Base-by-base conservation (phyloP, 2,329 filamentous ascomycete species). In the Diplodia intermedia region DNA sequence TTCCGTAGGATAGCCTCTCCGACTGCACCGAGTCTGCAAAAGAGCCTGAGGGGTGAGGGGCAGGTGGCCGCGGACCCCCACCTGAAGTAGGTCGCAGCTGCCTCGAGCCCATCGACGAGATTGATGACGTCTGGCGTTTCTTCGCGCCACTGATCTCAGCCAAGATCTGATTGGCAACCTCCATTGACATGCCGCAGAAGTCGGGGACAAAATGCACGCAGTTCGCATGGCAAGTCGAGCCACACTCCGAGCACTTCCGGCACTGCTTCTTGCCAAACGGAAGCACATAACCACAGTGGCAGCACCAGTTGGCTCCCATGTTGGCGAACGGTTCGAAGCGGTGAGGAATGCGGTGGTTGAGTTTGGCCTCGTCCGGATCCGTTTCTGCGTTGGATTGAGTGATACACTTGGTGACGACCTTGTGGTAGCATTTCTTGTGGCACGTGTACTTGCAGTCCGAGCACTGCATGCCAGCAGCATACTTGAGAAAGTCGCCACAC, bases 381-480 rank as follows among this genome's bases (percentile, higher is more conserved):
- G 93, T 97, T 80, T 99, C 95, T 71, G 95, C 94, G 78, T 99
- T 99, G 71, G 94, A 97, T 80, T 99, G 98, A 83, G 94, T 98
- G 80, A 99, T 99, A 83, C 95, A 99, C 81, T 99, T 99, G 71
- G 95, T 99, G 74, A 99, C 95, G 56, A 99, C 95, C 79, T 94
- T 97, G 18, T 88, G 83, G 80, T 98, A 99, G 79, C 95, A 99
- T 82, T 98, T 97, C 75, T 93, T 94, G 81, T 99, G 95, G 81
- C 95, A 99, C 49, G 94, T 98, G 82, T 98, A 98, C 82, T 98
- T 98, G 90, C 95, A 99, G 82, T 99, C 95, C 72, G 96, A 92
- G 80, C 95, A 99, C 82, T 99, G 95, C 94, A 99, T 99, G 70
- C 95, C 95, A 26, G 95, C 92, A 60, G 94, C 96, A 79, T 98